Evolutionary conservation across 805 yeast species (phyloP), one percentile per base, ranked within the genome.

Genomic region (Candida awuae): DNA sequence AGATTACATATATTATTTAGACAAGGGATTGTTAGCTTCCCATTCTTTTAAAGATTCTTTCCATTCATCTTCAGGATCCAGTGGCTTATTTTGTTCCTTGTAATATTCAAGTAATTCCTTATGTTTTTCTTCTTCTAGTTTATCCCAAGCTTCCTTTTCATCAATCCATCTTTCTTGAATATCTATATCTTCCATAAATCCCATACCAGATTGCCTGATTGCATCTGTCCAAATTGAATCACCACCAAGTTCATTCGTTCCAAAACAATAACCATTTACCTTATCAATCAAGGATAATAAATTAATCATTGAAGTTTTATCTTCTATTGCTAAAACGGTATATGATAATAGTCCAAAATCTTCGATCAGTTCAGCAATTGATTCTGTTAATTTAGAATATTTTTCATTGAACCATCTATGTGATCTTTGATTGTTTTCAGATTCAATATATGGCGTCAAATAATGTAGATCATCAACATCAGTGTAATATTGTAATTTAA

Each of bases 161-260:
- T 85, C 96, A 9, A 92, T 73, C 98, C 98, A 92, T 43, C 99
- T 69, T 48, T 92, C 98, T 50, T 92, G 98, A 4, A 86, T 74
- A 56, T 88, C 96, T 6, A 75, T 64, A 13, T 71, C 73, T 34
- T 65, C 76, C 32, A 69, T 58, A 33, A 68, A 59, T 9, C 84
- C 77, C 48, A 55, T 38, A 29, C 88, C 80, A 4, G 63, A 58
- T 38, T 84, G 85, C 47, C 97, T 70, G 1, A 90, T 73, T 1
- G 96, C 95, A 50, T 90, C 95, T n/a, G 87, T 84, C 98, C 98
- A 92, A 2, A 92, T 77, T 0, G 90, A 75, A 55, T 92, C 99
- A n/a, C 97, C 98, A 2, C 97, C 95, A 7, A 90, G 70, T 50
- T 92, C 99, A 22, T 87, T 84, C 1, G 88, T 68, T 0, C 99